Evolutionary conservation across 768 basidiomycete genomes (phyloP), one percentile per base, ranked within the genome.

Genomic region (Boletus subparvulus): DNA sequence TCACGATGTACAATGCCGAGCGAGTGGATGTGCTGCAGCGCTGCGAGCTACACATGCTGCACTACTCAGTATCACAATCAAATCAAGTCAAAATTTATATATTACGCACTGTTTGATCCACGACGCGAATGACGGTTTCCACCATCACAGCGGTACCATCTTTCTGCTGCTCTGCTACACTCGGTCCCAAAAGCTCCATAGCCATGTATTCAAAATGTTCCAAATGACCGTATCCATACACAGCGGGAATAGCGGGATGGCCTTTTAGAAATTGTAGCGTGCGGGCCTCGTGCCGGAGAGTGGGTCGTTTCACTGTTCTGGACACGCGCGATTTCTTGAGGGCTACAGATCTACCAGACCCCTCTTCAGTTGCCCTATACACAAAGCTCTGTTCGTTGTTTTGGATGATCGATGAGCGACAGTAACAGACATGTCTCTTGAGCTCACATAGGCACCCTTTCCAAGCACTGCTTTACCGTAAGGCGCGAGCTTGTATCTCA

Each of bases 121-220:
- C 16, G 36, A 53, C 3, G 12, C n/a, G 52, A 46, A 53, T 37
- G 28, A 30, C 36, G 19, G 52, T 46, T 24, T 39, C 10, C 19
- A 39, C 35, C 36, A 16, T 30, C n/a, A 46, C 35, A 30, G 36
- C 36, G 1, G 52, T 24, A 7, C 52, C 52, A 19, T 53, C 35
- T 37, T 28, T 30, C 24, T 19, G 44, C 11, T 46, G 36, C 13
- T 53, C 36, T 39, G 52, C 36, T 30, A 53, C n/a, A 37, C 43
- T 53, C 36, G 26, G 44, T 37, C 52, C 52, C 26, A 53, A 39
- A 19, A 4, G 28, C 13, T 46, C 52, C 36, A 53, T 53, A 3
- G 52, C 44, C 44, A 46, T 9, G 19, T 46, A 46, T 30, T 53
- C 52, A 13, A 53, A 53, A 32, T 53, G 52, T 16, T 53, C 44